Conservation (phyloP, 441 rosid genomes). For the Viola pubescens region DNA sequence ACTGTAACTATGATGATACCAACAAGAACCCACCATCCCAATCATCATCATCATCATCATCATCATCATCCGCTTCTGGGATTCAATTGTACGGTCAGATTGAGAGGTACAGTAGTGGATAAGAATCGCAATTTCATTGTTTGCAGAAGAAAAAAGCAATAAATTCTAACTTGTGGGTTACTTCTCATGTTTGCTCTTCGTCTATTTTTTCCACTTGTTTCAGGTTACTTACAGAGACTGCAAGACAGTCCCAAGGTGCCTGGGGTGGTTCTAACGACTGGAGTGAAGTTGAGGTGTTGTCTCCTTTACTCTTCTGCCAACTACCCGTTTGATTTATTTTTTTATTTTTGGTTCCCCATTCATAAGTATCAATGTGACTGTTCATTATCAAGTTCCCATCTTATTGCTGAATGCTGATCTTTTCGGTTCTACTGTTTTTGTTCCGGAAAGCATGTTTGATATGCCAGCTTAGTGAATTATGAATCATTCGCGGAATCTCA, state of each 20-base stretch:
- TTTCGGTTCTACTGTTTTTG: not conserved
- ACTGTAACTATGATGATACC: slow-evolving; percentile 32
- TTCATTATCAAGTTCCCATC: not conserved
- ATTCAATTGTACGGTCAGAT: slow-evolving; percentile 69
- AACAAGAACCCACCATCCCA: slow-evolving; percentile 31
- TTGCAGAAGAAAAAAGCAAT: not conserved
- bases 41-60: slow-evolving; percentile 18
- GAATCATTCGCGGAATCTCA: not conserved
- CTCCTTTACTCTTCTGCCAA: not conserved
- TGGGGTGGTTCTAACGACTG: slow-evolving; percentile 58
- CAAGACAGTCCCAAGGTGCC: slow-evolving; percentile 52
- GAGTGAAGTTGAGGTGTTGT: slow-evolving; percentile 61
- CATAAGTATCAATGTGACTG: not conserved
- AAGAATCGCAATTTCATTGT: not conserved
- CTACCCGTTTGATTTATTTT: not conserved
- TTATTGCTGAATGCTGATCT: too few relatives aligned
- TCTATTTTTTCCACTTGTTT: slow-evolving; percentile 1
- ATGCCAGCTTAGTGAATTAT: not conserved
- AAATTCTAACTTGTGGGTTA: too few relatives aligned
- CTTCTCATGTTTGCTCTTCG: not conserved
- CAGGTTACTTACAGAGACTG: slow-evolving; percentile 73
- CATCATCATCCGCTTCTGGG: slow-evolving; percentile 30
- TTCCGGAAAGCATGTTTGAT: not conserved
- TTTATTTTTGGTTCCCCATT: not conserved
- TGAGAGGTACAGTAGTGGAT: slow-evolving; percentile 44